Conservation (phyloP, 2,329 filamentous ascomycete species). For the Ophiostoma australiae region DNA sequence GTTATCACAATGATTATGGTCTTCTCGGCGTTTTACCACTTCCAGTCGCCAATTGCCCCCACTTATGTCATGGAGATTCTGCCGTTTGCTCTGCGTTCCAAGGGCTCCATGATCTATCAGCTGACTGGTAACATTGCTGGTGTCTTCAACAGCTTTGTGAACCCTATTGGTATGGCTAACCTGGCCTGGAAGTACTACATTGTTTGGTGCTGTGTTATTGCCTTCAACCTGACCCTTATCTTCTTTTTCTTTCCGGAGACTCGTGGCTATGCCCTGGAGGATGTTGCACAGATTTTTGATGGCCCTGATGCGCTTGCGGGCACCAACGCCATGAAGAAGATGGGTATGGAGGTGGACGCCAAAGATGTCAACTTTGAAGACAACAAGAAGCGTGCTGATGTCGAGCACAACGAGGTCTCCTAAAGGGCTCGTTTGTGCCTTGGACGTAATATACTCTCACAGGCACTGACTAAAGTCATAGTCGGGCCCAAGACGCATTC, state of each 20-base stretch:
- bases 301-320: conserved; percentile 16
- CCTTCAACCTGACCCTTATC: conserved; percentile 30
- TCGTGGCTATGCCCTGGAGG: conserved; percentile 23
- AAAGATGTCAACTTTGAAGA: not conserved
- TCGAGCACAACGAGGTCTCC: conserved; percentile 17
- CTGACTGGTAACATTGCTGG: conserved; percentile 23
- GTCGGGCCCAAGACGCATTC: not conserved
- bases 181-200: conserved; percentile 30
- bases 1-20: conserved; percentile 24
- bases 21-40: conserved; percentile 35
- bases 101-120: conserved; percentile 25
- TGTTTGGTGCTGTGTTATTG: conserved; percentile 27
- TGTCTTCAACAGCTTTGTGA: conserved; percentile 28
- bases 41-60: conserved; percentile 35
- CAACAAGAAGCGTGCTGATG: not conserved
- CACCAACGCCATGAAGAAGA: conserved; percentile 19
- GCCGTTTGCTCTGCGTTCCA: conserved; percentile 26
- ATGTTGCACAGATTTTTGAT: conserved; percentile 50
- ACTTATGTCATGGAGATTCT: conserved; percentile 26
- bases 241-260: conserved; percentile 28
- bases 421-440: not conserved
- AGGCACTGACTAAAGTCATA: not conserved
- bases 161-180: conserved; percentile 27
- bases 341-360: conserved; percentile 17
- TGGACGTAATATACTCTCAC: not conserved